Percentiles rank a stretch among this genome's conserved stretches.
phyloP scores from a whole-genome alignment of 2,329 filamentous ascomycete genomes.

The Xylariaceae sp. region DNA sequence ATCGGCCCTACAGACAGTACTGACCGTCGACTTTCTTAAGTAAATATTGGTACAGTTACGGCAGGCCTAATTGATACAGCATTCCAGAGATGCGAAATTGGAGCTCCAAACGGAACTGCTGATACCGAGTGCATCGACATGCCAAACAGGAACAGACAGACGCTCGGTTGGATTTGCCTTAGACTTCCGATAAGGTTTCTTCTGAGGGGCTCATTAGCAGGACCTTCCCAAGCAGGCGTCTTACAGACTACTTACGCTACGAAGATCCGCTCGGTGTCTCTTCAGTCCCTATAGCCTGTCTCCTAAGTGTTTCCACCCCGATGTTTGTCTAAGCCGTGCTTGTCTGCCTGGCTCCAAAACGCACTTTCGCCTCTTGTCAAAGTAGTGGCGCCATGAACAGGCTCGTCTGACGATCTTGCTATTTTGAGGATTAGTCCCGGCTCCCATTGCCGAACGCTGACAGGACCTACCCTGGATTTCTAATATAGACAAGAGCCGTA shows the following conservation, averaged over 20 bases:
- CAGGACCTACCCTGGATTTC: background rate
- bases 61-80: background rate
- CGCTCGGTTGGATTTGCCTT: background rate
- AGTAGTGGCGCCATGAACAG: background rate
- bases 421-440: background rate
- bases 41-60: too few species aligned
- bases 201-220: background rate
- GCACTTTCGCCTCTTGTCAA: background rate
- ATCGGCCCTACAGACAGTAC: constrained; percentile 5
- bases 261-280: background rate
- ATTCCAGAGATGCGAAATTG: background rate
- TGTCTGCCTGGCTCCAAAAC: background rate
- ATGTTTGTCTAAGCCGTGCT: background rate
- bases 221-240: background rate
- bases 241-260: background rate
- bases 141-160: background rate
- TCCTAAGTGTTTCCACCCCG: background rate
- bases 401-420: background rate
- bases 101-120: too few species aligned
- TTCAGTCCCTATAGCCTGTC: background rate
- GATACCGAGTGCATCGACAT: too few species aligned
- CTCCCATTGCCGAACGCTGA: background rate
- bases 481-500: background rate
- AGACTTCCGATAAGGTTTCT: constrained; percentile 11
- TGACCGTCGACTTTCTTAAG: background rate